Base-by-base conservation (phyloP, 73 alveolate genomes). In the Symbiodinium pilosum region DNA sequence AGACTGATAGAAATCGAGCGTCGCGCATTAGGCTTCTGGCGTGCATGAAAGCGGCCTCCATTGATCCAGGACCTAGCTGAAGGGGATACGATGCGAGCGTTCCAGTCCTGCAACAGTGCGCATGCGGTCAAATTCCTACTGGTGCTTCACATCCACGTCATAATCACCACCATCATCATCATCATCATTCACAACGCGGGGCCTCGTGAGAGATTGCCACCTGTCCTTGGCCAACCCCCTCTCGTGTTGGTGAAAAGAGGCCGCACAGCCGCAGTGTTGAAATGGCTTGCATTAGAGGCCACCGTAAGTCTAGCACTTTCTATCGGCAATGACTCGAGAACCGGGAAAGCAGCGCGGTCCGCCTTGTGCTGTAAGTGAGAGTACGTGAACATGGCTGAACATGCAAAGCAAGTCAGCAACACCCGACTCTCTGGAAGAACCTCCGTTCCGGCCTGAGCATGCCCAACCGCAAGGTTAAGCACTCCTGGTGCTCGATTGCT, bases 381-480 rank as follows among this genome's bases (percentile, higher is more conserved):
- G 32, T 43, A 4, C 59, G 84, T 38, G 28, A 34, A 20, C 42
- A 20, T 39, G 87, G 16, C 51, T 26, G 21, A 39, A 32, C 16
- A 8, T 18, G 34, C 81, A 20, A 56, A 20, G 81, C 81, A 18
- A 64, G 81, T n/a, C 81, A 64, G 81, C 18, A 64, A 3, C 44
- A 36, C 85, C 44, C 43, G 20, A 32, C 85, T 73, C 95, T 89
- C 95, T 3, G 95, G 95, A 12, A 89, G 86, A 36, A 89, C 95
- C 75, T 39, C 39, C 21, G 95, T 89, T 54, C 95, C 95, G 28
- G 95, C 95, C 94, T 87, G 21, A 42, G 91, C 8, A 36, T 1
- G 12, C 11, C 4, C 43, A 43, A n/a, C 92, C 59, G 14, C 14
- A 6, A 47, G 14, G 59, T 6, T 9, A 47, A 14, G 59, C 21